phyloP scores from a whole-genome alignment of 108 stramenopile species.

The Pseudonitzschia delicatissima region DNA sequence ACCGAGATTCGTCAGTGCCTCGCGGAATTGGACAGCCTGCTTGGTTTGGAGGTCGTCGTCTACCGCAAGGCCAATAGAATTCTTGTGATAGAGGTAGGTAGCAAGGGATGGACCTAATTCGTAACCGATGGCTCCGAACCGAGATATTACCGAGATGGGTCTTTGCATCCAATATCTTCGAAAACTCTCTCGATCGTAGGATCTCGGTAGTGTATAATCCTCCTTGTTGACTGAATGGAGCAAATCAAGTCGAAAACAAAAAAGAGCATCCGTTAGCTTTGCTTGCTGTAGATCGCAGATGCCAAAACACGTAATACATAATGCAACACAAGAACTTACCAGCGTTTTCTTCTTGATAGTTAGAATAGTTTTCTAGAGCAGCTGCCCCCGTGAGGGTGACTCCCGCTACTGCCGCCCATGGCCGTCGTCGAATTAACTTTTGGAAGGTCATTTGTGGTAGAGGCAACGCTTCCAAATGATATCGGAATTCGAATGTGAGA shows the following conservation, averaged over 20 bases:
- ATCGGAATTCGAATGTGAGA: not conserved
- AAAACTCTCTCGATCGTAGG: constrained; percentile 59
- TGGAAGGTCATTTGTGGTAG: not conserved
- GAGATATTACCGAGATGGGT: constrained; percentile 53
- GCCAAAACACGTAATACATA: not conserved
- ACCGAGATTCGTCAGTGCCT: constrained; percentile 80
- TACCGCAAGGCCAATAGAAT: constrained; percentile 17
- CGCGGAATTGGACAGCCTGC: constrained; percentile 44
- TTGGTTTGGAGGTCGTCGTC: constrained; percentile 23
- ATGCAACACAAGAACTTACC: not conserved
- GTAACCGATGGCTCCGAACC: constrained; percentile 42
- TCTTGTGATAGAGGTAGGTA: constrained; percentile 26
- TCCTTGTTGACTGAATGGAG: not conserved
- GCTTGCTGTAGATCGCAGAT: not conserved
- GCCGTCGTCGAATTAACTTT: constrained; percentile 12
- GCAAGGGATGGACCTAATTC: constrained; percentile 53
- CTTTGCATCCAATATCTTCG: constrained; percentile 64
- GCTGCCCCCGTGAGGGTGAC: not conserved
- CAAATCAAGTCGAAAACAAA: too few relatives aligned
- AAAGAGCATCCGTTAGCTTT: too few relatives aligned
- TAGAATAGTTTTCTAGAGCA: constrained; percentile 1
- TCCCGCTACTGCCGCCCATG: not conserved
- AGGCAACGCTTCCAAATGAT: not conserved
- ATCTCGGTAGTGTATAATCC: constrained; percentile 38
- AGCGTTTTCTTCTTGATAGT: constrained; percentile 12